A percentile compares a stretch with the other conserved stretches of the same genome.
phyloP scores from a whole-genome alignment of 371 early-diverging fungal species.

The Mucor irregularis region DNA sequence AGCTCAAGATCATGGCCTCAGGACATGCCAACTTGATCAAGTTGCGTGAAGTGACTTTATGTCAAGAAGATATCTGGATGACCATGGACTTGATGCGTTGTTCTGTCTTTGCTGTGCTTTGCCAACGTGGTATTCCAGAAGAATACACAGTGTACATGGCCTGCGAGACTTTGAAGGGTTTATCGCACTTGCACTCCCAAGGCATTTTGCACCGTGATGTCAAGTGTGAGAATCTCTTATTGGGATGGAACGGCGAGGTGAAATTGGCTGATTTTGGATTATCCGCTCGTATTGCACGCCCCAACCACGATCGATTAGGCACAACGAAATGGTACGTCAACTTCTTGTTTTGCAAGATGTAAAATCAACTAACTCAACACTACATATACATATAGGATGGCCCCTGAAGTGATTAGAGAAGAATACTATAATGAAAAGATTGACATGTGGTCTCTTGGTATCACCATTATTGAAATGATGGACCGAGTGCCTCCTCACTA shows the following conservation, averaged over 20 bases:
- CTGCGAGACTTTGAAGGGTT: slow-evolving; percentile 41
- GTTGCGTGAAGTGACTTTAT: slow-evolving; percentile 40
- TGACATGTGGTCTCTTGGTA: slow-evolving; percentile 57
- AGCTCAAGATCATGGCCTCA: slow-evolving; percentile 47
- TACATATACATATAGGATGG: slow-evolving; percentile 34
- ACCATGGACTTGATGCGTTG: slow-evolving; percentile 54
- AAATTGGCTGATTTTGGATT: slow-evolving; percentile 57
- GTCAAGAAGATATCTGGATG: slow-evolving; percentile 49
- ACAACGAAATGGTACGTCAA: slow-evolving; percentile 58
- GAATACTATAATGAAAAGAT: slow-evolving; percentile 48
- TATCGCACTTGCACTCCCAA: slow-evolving; percentile 41
- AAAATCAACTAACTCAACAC: too few relatives aligned
- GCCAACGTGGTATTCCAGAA: slow-evolving; percentile 51
- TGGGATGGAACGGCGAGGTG: slow-evolving; percentile 50
- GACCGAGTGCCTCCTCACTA: slow-evolving; percentile 55
- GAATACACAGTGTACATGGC: slow-evolving; percentile 38
- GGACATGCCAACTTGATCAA: slow-evolving; percentile 46
- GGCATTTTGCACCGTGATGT: slow-evolving; percentile 53
- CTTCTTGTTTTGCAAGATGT: too few relatives aligned
- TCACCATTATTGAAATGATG: slow-evolving; percentile 57
- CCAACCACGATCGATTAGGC: slow-evolving; percentile 46
- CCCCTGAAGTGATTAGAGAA: slow-evolving; percentile 56
- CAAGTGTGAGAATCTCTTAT: slow-evolving; percentile 52
- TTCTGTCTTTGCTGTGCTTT: slow-evolving; percentile 48
- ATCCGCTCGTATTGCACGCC: slow-evolving; percentile 39